These are phyloP conservation scores for Boechera divaricarpa DNA, from an alignment of 345 rosid species.

Conservation along the genomic window DNA sequence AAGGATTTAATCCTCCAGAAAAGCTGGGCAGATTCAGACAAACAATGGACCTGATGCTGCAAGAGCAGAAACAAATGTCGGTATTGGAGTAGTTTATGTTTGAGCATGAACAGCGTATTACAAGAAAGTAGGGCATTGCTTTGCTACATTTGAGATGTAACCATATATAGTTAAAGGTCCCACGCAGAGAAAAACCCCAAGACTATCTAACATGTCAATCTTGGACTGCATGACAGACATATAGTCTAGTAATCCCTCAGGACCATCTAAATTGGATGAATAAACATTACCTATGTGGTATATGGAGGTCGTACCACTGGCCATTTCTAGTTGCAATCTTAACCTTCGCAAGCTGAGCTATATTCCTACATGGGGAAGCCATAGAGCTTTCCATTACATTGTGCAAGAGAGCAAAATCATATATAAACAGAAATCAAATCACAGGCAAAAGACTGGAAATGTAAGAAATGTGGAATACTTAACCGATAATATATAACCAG, in stretches of 20 bases:
- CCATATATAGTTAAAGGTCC: not conserved
- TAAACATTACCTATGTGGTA: constrained; percentile 56
- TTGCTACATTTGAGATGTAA: constrained; percentile 1
- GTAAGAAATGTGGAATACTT: constrained; percentile 7
- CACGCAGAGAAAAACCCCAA: constrained; percentile 2
- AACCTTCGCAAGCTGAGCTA: constrained; percentile 86
- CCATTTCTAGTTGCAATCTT: constrained; percentile 70
- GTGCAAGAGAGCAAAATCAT: constrained; percentile 2
- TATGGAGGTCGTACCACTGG: constrained; percentile 70
- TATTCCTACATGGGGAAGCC: constrained; percentile 61
- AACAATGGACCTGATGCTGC: constrained; percentile 68
- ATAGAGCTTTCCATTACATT: constrained; percentile 16
- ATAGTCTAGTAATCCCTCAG: constrained; percentile 6
- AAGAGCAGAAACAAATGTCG: constrained; percentile 26
- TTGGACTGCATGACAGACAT: constrained; percentile 1
- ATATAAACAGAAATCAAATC: not conserved
- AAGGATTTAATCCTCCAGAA: constrained; percentile 94
- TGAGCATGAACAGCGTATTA: not conserved
- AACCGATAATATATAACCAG: constrained; percentile 17
- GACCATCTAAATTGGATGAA: constrained; percentile 20
- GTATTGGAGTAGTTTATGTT: constrained; percentile 7
- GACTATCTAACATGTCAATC: constrained; percentile 33
- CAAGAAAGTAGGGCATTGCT: not conserved
- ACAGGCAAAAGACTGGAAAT: constrained; percentile 7
- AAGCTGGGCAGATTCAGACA: constrained; percentile 97